A percentile compares a stretch with the other conserved stretches of the same genome.
These are phyloP conservation scores for Tubosaeta brunneosetosa DNA, from an alignment of 768 basidiomycete genomes.

Conservation along the genomic window DNA sequence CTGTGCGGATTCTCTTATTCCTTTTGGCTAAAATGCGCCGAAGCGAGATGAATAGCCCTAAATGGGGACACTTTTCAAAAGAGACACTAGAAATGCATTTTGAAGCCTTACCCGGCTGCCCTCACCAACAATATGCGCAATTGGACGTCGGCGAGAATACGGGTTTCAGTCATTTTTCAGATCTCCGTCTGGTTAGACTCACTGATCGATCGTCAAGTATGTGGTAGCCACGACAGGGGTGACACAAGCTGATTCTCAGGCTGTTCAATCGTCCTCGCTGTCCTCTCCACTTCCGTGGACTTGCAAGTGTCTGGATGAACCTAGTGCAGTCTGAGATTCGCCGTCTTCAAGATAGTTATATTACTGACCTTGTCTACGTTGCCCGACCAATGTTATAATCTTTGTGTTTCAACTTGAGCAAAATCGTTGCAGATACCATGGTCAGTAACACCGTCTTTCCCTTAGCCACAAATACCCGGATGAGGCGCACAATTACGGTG, in stretches of 20 bases:
- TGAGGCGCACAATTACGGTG: conserved; percentile 86
- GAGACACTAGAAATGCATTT: too few species aligned
- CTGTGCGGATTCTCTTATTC: too few species aligned
- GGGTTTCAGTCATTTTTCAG: conserved; percentile 31
- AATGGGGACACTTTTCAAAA: too few species aligned
- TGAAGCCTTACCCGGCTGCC: too few species aligned
- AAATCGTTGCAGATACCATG: conserved; percentile 95
- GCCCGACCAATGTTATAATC: conserved; percentile 79
- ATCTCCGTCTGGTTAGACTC: conserved; percentile 27
- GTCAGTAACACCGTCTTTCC: conserved; percentile 87
- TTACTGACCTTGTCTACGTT: conserved; percentile 79
- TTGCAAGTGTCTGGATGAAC: conserved; percentile 77
- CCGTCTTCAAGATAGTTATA: neutral
- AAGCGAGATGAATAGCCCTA: too few species aligned
- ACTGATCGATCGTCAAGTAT: conserved; percentile 93
- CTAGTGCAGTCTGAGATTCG: conserved; percentile 35
- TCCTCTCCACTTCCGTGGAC: conserved; percentile 59
- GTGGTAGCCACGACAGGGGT: conserved; percentile 94
- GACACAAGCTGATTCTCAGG: conserved; percentile 78
- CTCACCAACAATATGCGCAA: conserved; percentile 96
- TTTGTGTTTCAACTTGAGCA: conserved; percentile 69
- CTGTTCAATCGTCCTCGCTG: conserved; percentile 69
- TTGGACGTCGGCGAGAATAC: conserved; percentile 87
- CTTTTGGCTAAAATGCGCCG: too few species aligned
- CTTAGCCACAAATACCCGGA: conserved; percentile 67